Conservation (phyloP, 1,284 basidiomycete species). For the Moesziomyces globuligerus region DNA sequence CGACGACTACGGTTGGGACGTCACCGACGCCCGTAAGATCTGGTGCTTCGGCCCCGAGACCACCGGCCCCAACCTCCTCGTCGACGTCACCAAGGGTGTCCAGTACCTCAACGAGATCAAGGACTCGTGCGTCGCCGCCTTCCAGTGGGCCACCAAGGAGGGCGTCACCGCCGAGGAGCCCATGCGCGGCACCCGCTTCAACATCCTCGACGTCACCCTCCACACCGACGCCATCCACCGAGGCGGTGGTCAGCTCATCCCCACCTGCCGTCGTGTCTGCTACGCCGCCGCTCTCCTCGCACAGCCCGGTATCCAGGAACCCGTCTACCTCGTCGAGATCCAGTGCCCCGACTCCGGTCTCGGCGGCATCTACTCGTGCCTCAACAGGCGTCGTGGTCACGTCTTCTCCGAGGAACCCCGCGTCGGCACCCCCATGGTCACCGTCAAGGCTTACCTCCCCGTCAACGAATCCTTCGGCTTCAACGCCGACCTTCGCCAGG, state of each 20-base stretch:
- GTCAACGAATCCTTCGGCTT: slow-evolving; percentile 99
- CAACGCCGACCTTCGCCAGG: slow-evolving; percentile 92
- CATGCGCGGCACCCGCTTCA: slow-evolving; percentile 97
- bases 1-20: slow-evolving; percentile 98
- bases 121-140: slow-evolving; percentile 98
- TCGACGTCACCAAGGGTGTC: slow-evolving; percentile 99
- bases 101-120: slow-evolving; percentile 85
- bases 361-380: slow-evolving; percentile 91
- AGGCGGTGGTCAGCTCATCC: slow-evolving; percentile 98
- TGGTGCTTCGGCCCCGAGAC: slow-evolving; percentile 99
- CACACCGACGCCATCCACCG: slow-evolving; percentile 99
- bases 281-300: slow-evolving; percentile 96
- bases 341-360: slow-evolving; percentile 98
- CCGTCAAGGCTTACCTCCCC: slow-evolving; percentile 97
- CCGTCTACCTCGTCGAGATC: slow-evolving; percentile 97
- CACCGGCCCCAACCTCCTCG: slow-evolving; percentile 94
- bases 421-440: slow-evolving; percentile 98
- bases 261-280: slow-evolving; percentile 92
- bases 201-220: slow-evolving; percentile 94
- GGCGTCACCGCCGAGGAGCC: slow-evolving; percentile 96
- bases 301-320: slow-evolving; percentile 91
- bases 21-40: slow-evolving; percentile 98
- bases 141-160: slow-evolving; percentile 92
- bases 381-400: slow-evolving; percentile 98
- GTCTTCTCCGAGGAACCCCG: slow-evolving; percentile 98